Percentiles rank a stretch among this genome's conserved stretches.
These are phyloP conservation scores for Musa schizocarpa DNA, from an alignment of 176 grass and related monocot species.

Conservation along the genomic window DNA sequence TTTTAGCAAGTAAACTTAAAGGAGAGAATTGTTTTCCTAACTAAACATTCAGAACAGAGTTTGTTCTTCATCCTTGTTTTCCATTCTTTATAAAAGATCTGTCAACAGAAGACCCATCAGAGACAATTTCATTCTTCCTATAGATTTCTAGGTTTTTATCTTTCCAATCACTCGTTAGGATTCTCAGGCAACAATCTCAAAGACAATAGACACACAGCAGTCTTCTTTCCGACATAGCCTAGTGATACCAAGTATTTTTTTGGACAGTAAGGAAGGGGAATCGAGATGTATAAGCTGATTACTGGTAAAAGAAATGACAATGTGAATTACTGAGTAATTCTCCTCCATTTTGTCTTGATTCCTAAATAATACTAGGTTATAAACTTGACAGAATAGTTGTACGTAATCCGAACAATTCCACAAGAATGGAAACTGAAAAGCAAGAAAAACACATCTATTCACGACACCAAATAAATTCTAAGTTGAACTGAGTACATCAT, in stretches of 20 bases:
- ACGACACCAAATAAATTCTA: background rate
- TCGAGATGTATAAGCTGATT: background rate
- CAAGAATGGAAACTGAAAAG: background rate
- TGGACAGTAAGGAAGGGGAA: background rate
- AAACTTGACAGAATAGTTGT: background rate
- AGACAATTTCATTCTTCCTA: too few relatives aligned
- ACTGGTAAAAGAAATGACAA: background rate
- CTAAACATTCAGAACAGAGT: too few relatives aligned
- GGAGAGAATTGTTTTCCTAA: too few relatives aligned
- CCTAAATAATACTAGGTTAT: background rate
- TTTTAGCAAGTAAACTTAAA: too few relatives aligned
- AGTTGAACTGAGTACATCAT: background rate
- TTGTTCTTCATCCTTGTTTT: too few relatives aligned
- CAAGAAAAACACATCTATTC: background rate
- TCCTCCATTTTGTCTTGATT: background rate
- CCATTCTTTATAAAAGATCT: too few relatives aligned
- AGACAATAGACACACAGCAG: background rate
- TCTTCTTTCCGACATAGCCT: background rate
- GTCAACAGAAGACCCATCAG: too few relatives aligned
- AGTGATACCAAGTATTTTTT: background rate
- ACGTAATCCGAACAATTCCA: background rate
- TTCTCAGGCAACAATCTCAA: background rate
- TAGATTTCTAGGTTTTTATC: too few relatives aligned
- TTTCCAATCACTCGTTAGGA: too few relatives aligned
- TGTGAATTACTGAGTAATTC: background rate